Evolutionary conservation across 305 asterid genomes (phyloP), one percentile per base, ranked within the genome.

Genomic region (Withania somnifera): DNA sequence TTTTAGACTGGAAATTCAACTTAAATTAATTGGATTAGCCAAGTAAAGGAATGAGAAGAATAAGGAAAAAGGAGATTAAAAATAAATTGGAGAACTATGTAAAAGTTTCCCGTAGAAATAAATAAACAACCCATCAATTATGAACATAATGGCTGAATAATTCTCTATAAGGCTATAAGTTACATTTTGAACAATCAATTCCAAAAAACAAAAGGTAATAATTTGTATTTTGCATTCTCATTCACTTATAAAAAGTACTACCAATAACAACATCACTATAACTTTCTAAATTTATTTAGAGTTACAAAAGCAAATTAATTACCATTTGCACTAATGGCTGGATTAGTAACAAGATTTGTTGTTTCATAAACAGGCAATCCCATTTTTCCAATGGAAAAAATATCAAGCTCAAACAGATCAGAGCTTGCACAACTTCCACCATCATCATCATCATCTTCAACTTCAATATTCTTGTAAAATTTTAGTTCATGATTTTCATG

Each of bases 381-480:
- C 78, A 69, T 69, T 66, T 0, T 8, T 69, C 22, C 36, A 69
- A 69, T 69, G 78, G 78, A 69, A 42, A 42, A 45, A 6, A 40
- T 69, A 42, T 69, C 78, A 40, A 69, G 53, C 56, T 69, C 78
- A 69, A 69, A 69, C 34, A 69, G 20, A 42, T 69, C 56, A 40
- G 78, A 69, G 45, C 56, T 69, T 40, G 78, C 36, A 69, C 54
- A 69, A 69, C 78, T 69, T 69, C 11, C 56, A 69, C n/a, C 78
- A 1, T 40, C 56, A 69, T 40, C 36, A 6, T 69, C 15, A 67
- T 38, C 30, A 3, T 20, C 32, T 11, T 68, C 34, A 20, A 20
- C 51, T 67, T 67, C 45, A 63, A 63, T 32, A 30, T 63, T 63
- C 13, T 63, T 30, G 14, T 30, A 13, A 45, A 7, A 15, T 30